Evolutionary conservation across 495 filamentous ascomycete genomes (phyloP).

Genomic region (Penicillium alfredii): DNA sequence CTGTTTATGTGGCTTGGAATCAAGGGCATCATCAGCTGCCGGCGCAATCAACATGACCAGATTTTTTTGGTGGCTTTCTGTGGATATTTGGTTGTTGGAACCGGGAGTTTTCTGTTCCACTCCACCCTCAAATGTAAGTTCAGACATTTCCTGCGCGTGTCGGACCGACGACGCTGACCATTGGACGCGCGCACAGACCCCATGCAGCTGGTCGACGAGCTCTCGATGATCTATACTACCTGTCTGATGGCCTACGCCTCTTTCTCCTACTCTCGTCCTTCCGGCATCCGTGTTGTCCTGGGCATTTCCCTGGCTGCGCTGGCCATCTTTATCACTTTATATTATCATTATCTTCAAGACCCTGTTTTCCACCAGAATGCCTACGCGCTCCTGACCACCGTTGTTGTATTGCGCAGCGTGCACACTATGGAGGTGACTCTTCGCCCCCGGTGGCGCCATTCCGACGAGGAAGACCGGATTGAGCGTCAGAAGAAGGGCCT

Average conservation of each 20-base stretch:
- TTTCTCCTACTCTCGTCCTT: conserved; percentile 65
- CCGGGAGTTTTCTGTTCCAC: conserved; percentile 78
- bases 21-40: conserved; percentile 66
- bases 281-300: conserved; percentile 48
- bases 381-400: conserved; percentile 72
- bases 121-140: conserved; percentile 70
- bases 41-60: conserved; percentile 61
- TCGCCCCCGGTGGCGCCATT: conserved; percentile 48
- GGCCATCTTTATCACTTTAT: conserved; percentile 76
- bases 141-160: too few relatives aligned
- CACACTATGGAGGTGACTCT: conserved; percentile 84
- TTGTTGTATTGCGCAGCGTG: conserved; percentile 75
- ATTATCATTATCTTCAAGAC: conserved; percentile 91
- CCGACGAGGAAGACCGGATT: conserved; percentile 39
- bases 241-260: conserved; percentile 88
- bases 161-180: too few relatives aligned
- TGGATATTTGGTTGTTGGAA: conserved; percentile 75
- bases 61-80: conserved; percentile 66
- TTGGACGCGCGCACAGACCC: too few relatives aligned
- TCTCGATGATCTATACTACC: conserved; percentile 97
- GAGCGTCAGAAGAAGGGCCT: conserved; percentile 35
- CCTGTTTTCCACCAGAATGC: conserved; percentile 88
- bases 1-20: conserved; percentile 69
- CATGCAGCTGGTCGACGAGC: conserved; percentile 95
- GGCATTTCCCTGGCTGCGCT: conserved; percentile 56